Percentiles rank a stretch among this genome's conserved stretches.
These are phyloP conservation scores for Candida caryicola DNA, from an alignment of 805 yeast genomes.

Conservation along the genomic window DNA sequence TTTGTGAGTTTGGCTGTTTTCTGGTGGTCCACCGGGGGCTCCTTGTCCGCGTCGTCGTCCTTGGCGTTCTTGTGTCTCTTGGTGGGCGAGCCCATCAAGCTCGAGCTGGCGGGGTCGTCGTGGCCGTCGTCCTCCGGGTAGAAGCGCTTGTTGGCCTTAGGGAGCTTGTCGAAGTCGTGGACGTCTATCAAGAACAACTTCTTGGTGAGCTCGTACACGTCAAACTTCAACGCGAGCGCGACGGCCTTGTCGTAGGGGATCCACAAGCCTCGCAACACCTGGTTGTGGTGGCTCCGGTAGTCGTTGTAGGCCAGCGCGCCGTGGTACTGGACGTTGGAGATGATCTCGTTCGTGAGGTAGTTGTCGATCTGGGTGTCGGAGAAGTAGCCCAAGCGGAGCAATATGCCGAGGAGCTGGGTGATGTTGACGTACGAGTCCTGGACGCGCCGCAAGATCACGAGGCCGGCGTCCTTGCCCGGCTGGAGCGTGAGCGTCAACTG, in stretches of 20 bases:
- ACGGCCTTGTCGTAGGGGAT: conserved; percentile 45
- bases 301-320: conserved; percentile 24
- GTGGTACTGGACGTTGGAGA: conserved; percentile 30
- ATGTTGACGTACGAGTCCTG: conserved; percentile 42
- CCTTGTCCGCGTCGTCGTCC: conserved; percentile 3
- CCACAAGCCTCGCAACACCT: conserved; percentile 37
- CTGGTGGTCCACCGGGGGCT: background rate
- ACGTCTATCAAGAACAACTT: conserved; percentile 41
- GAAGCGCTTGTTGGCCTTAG: conserved; percentile 20
- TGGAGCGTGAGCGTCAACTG: conserved; percentile 26
- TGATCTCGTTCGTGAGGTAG: conserved; percentile 32
- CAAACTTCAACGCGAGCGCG: conserved; percentile 35
- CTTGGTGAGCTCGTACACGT: conserved; percentile 37
- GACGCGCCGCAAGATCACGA: conserved; percentile 36
- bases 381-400: conserved; percentile 27
- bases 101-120: conserved; percentile 11
- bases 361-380: conserved; percentile 25
- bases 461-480: conserved; percentile 6
- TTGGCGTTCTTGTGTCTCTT: conserved; percentile 28
- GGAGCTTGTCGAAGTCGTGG: conserved; percentile 41
- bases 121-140: conserved; percentile 27
- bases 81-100: conserved; percentile 32
- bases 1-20: conserved; percentile 1
- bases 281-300: conserved; percentile 26
- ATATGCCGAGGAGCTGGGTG: conserved; percentile 34